Conservation (phyloP, 108 stramenopile species). For the Pseudonitzschia pungens region DNA sequence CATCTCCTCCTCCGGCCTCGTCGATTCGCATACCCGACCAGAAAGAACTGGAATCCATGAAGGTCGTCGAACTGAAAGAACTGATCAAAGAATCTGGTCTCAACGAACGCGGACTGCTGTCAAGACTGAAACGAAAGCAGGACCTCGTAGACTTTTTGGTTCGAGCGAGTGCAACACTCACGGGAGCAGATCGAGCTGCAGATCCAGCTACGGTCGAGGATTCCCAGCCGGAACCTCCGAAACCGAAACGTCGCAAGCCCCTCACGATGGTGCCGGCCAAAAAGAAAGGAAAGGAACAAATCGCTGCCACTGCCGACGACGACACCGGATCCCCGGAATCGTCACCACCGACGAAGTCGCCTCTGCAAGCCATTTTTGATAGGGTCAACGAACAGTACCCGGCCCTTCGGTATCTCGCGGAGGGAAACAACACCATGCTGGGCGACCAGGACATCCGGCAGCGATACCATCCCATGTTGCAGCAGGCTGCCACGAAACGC, state of each 20-base stretch:
- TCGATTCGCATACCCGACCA: neutral
- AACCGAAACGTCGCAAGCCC: neutral
- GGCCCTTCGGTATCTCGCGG: constrained; percentile 6
- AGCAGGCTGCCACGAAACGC: neutral
- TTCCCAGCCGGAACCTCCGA: neutral
- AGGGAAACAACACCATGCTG: constrained; percentile 18
- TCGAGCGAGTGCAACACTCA: neutral
- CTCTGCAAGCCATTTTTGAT: neutral
- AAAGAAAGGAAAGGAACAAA: neutral
- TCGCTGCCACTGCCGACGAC: neutral
- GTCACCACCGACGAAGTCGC: neutral
- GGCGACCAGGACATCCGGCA: constrained; percentile 64
- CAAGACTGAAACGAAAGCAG: constrained; percentile 58
- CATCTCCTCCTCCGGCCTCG: too few relatives aligned
- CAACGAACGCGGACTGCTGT: constrained; percentile 43
- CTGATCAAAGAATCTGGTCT: constrained; percentile 42
- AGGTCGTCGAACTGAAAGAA: constrained; percentile 61
- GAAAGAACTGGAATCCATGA: constrained; percentile 52
- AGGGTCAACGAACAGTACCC: neutral
- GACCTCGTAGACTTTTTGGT: constrained; percentile 55
- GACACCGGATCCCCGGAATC: neutral
- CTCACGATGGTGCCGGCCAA: constrained; percentile 8
- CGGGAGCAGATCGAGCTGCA: too few relatives aligned
- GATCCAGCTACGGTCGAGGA: too few relatives aligned
- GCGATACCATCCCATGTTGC: constrained; percentile 62